phyloP scores from a whole-genome alignment of 257 asterid species.

The Handroanthus guayacan region DNA sequence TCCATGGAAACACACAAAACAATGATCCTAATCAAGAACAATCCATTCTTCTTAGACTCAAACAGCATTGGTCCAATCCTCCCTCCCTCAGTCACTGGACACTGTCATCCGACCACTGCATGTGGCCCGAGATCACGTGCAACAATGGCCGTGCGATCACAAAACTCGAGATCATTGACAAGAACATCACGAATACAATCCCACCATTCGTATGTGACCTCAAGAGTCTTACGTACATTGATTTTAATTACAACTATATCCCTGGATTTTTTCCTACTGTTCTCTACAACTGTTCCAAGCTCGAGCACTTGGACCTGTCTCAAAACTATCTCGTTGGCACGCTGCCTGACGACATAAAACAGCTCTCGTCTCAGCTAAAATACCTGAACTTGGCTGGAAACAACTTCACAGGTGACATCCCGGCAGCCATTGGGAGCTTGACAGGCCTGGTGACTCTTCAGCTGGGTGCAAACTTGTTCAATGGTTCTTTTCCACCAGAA shows the following conservation, averaged over 20 bases:
- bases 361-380: conserved; percentile 52
- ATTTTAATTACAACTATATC: conserved; percentile 50
- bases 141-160: conserved; percentile 50
- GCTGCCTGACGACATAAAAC: conserved; percentile 58
- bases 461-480: conserved; percentile 44
- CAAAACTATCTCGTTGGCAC: conserved; percentile 55
- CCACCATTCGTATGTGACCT: conserved; percentile 66
- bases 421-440: conserved; percentile 62
- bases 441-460: conserved; percentile 47
- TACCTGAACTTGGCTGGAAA: conserved; percentile 52
- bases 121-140: conserved; percentile 81
- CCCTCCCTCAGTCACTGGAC: conserved; percentile 68
- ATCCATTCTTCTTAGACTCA: conserved; percentile 59
- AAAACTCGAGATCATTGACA: conserved; percentile 31
- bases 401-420: conserved; percentile 70
- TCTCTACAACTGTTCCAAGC: conserved; percentile 58
- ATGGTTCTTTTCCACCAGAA: conserved; percentile 67
- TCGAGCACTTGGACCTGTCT: conserved; percentile 66
- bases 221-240: conserved; percentile 53
- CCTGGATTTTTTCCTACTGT: conserved; percentile 54
- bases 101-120: conserved; percentile 64
- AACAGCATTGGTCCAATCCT: conserved; percentile 64
- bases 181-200: conserved; percentile 43
- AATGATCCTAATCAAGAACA: conserved; percentile 48
- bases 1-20: conserved; percentile 55